phyloP scores from a whole-genome alignment of 139 green algal genomes.

The Chlamydomonas applanata region DNA sequence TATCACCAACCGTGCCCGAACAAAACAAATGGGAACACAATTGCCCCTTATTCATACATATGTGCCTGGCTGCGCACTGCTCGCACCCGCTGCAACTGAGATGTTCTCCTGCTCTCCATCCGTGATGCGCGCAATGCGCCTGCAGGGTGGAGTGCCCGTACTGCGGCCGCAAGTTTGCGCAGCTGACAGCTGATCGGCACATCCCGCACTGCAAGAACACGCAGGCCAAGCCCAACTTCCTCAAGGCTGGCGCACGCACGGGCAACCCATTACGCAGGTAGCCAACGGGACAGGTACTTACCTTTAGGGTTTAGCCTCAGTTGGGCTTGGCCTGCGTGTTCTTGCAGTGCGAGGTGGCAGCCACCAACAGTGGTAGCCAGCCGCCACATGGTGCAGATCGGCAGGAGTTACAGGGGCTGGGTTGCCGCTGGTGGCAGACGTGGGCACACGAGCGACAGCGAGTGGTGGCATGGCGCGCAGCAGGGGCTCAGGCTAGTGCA shows the following conservation, averaged over 20 bases:
- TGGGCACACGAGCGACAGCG: too few relatives aligned
- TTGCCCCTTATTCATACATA: too few relatives aligned
- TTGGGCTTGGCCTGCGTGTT: constrained; percentile 34
- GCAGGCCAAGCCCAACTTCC: constrained; percentile 10
- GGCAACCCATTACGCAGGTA: too few relatives aligned
- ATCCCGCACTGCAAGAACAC: constrained; percentile 71
- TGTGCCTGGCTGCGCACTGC: not conserved
- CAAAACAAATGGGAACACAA: too few relatives aligned
- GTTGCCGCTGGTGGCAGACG: too few relatives aligned
- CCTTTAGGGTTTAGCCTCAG: too few relatives aligned
- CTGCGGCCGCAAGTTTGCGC: constrained; percentile 68
- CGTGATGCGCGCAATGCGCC: not conserved
- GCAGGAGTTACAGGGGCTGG: too few relatives aligned
- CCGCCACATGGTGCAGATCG: constrained; percentile 49
- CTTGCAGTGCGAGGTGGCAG: constrained; percentile 67
- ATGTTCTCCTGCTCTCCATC: too few relatives aligned
- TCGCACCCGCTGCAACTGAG: not conserved
- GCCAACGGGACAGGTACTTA: too few relatives aligned
- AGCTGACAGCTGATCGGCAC: constrained; percentile 63
- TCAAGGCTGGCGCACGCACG: not conserved
- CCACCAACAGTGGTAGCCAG: constrained; percentile 68
- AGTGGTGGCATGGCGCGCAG: too few relatives aligned
- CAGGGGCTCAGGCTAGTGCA: too few relatives aligned
- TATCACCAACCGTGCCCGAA: too few relatives aligned
- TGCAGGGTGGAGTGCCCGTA: constrained; percentile 58